These are phyloP conservation scores for Holtermanniella nyarrowii DNA, from an alignment of 768 basidiomycete species.

Conservation along the genomic window DNA sequence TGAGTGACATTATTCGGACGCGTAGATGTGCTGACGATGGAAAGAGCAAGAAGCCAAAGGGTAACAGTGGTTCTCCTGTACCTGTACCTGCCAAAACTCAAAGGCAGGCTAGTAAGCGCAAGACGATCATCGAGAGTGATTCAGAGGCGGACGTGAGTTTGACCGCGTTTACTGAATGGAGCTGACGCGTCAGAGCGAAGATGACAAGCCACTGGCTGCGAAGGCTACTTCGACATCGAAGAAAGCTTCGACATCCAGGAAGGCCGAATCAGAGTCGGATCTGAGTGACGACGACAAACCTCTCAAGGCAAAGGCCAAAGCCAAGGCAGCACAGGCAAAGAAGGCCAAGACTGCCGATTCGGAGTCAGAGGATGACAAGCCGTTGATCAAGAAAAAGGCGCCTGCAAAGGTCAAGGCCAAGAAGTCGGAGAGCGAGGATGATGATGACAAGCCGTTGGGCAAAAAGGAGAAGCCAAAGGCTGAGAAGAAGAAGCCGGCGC, in stretches of 20 bases:
- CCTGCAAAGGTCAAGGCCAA: conserved; percentile 44
- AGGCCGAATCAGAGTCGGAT: conserved; percentile 28
- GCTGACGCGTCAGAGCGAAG: conserved; percentile 29
- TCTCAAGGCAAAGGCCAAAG: conserved; percentile 6
- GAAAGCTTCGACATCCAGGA: too few species aligned
- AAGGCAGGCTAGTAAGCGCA: background rate
- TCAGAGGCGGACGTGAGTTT: background rate
- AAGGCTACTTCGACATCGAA: too few species aligned
- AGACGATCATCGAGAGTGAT: background rate
- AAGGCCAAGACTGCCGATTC: conserved; percentile 43
- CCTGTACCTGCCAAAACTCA: background rate
- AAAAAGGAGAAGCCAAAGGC: conserved; percentile 30
- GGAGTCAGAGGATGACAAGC: conserved; percentile 35
- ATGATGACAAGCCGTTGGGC: conserved; percentile 42
- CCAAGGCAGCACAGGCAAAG: conserved; percentile 19
- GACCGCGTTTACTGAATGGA: too few species aligned
- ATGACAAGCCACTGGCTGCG: conserved; percentile 45
- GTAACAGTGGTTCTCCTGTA: too few species aligned
- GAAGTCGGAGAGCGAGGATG: conserved; percentile 44
- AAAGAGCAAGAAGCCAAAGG: too few species aligned
- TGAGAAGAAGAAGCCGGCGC: conserved; percentile 11
- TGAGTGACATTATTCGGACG: background rate
- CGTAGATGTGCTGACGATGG: background rate
- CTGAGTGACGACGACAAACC: conserved; percentile 10
- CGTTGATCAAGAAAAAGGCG: conserved; percentile 15